Evolutionary conservation across 73 alveolate genomes (phyloP).

Genomic region (Uronychia binucleata): DNA sequence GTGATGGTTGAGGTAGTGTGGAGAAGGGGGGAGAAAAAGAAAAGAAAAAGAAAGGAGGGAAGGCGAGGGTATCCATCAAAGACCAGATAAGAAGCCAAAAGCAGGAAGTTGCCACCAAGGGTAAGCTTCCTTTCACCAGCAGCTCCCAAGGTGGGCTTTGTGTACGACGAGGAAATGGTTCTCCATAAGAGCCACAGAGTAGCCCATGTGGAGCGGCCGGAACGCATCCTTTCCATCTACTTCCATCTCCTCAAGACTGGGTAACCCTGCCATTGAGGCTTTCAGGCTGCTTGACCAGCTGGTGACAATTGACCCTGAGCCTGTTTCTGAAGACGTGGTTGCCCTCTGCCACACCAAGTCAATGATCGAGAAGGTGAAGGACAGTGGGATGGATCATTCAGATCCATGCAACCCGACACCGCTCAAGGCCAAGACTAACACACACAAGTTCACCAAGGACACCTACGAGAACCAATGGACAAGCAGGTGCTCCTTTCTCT

Average conservation of each 20-base stretch:
- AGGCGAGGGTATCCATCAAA: no score
- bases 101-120: no score
- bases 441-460: conserved; percentile 38
- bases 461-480: conserved; percentile 67
- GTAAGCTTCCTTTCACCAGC: no score
- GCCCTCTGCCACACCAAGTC: conserved; percentile 22
- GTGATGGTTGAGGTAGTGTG: background rate
- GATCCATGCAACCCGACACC: conserved; percentile 8
- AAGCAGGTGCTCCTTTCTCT: conserved; percentile 41
- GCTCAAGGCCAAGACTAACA: conserved; percentile 10
- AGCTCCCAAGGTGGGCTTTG: conserved; percentile 57
- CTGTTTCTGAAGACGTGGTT: conserved; percentile 30
- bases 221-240: conserved; percentile 59
- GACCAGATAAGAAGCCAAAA: no score
- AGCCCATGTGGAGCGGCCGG: conserved; percentile 64
- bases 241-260: conserved; percentile 44
- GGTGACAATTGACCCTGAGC: conserved; percentile 25
- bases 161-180: conserved; percentile 61
- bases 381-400: background rate
- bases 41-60: conserved; percentile 8
- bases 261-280: background rate
- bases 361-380: conserved; percentile 40
- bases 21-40: conserved; percentile 2
- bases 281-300: conserved; percentile 27
- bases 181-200: conserved; percentile 44